These are phyloP conservation scores for Fusarium sp. DNA, from an alignment of 2,329 filamentous ascomycete genomes.

Conservation along the genomic window DNA sequence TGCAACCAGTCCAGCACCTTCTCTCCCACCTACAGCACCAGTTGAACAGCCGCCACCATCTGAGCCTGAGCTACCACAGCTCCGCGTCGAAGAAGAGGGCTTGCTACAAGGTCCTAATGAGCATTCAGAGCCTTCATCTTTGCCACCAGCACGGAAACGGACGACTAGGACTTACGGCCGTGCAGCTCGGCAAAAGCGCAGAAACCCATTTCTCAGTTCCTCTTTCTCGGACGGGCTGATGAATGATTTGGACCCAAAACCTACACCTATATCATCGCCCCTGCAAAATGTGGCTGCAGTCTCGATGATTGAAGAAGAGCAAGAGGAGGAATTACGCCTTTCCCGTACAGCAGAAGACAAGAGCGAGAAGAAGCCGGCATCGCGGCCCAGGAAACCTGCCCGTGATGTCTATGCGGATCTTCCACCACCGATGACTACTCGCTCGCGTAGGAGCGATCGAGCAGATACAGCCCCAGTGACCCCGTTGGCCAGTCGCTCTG, in stretches of 20 bases:
- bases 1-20: conserved; percentile 50
- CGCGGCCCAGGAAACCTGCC: conserved; percentile 20
- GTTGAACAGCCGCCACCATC: conserved; percentile 33
- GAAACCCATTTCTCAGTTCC: conserved; percentile 44
- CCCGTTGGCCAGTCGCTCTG: conserved; percentile 29
- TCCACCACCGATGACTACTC: conserved; percentile 40
- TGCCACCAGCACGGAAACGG: conserved; percentile 36
- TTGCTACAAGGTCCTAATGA: conserved; percentile 2
- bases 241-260: conserved; percentile 16
- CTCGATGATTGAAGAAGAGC: conserved; percentile 18
- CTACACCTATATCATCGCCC: conserved; percentile 23
- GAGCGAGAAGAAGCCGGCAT: not conserved
- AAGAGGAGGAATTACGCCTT: not conserved
- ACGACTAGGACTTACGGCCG: conserved; percentile 38
- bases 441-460: conserved; percentile 35
- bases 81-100: conserved; percentile 38
- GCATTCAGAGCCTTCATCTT: conserved; percentile 43
- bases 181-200: conserved; percentile 26
- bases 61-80: conserved; percentile 49
- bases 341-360: not conserved
- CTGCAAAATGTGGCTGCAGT: conserved; percentile 3
- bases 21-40: conserved; percentile 40
- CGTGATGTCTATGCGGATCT: conserved; percentile 25
- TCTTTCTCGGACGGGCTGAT: conserved; percentile 41
- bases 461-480: conserved; percentile 34